A percentile compares a stretch with the other conserved stretches of the same genome.
phyloP scores from a whole-genome alignment of 148 eudicot genomes.

The Vaccinium vitisidaea region DNA sequence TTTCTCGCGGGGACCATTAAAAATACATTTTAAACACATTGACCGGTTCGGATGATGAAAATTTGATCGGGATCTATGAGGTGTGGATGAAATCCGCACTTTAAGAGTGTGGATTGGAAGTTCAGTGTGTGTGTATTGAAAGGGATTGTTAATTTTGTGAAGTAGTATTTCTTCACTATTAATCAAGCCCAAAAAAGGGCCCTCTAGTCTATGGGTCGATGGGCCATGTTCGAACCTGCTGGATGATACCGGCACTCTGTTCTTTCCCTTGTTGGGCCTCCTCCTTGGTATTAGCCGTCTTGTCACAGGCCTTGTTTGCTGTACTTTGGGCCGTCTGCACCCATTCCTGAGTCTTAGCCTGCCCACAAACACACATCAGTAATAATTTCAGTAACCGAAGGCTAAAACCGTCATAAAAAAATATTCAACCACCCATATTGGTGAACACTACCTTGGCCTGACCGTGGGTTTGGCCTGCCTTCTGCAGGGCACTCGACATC shows the following conservation, averaged over 20 bases:
- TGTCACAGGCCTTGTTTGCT: slow-evolving; percentile 15
- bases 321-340: slow-evolving; percentile 15
- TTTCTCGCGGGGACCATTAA: too few species aligned
- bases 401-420: background rate
- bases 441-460: slow-evolving; percentile 18
- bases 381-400: background rate
- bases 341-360: slow-evolving; percentile 24
- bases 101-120: too few species aligned
- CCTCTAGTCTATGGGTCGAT: too few species aligned
- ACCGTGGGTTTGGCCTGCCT: slow-evolving; percentile 17
- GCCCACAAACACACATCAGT: background rate
- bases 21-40: too few species aligned
- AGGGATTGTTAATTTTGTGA: too few species aligned
- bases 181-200: too few species aligned
- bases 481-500: slow-evolving; percentile 17
- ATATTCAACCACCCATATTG: background rate
- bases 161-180: too few species aligned
- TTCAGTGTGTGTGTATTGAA: too few species aligned
- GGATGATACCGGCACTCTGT: slow-evolving; percentile 10
- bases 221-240: background rate
- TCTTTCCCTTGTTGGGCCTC: slow-evolving; percentile 17
- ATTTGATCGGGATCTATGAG: too few species aligned
- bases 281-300: slow-evolving; percentile 4
- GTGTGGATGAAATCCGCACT: too few species aligned
- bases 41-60: too few species aligned